Evolutionary conservation across 2,329 filamentous ascomycete species (phyloP).

Genomic region (Sarocladium oryzae): DNA sequence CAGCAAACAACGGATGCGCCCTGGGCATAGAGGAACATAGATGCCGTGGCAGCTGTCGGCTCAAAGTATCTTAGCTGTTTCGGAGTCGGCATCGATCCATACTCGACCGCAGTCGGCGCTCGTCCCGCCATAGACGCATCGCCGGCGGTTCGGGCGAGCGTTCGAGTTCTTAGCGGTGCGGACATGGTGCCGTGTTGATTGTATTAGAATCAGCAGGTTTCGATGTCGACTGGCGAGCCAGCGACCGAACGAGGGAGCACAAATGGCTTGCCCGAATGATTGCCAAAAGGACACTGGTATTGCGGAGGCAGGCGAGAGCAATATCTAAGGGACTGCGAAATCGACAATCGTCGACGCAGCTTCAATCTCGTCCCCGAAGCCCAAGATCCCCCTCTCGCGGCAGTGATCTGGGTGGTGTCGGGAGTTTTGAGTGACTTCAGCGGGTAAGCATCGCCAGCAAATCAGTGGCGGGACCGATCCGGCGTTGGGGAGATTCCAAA

Average conservation of each 20-base stretch:
- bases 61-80: slow-evolving; percentile 59
- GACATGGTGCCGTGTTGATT: not conserved
- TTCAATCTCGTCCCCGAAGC: not conserved
- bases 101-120: slow-evolving; percentile 27
- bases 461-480: not conserved
- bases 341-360: slow-evolving; percentile 5
- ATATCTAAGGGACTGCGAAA: not conserved
- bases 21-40: slow-evolving; percentile 84
- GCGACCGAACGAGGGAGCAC: slow-evolving; percentile 2
- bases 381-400: slow-evolving; percentile 8
- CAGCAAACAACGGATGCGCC: slow-evolving; percentile 77
- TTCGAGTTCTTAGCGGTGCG: not conserved
- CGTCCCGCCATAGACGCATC: not conserved
- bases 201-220: not conserved
- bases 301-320: not conserved
- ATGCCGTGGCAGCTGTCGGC: slow-evolving; percentile 83
- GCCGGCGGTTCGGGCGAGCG: not conserved
- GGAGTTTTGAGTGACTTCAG: not conserved
- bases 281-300: not conserved
- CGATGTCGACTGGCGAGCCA: slow-evolving; percentile 9
- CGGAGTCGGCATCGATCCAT: slow-evolving; percentile 42
- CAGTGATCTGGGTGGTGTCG: slow-evolving; percentile 3
- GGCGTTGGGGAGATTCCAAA: not conserved
- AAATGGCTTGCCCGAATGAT: not conserved
- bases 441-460: not conserved